Conservation (phyloP, 2,329 filamentous ascomycete genomes). For the Pestalotiopsis sp. region DNA sequence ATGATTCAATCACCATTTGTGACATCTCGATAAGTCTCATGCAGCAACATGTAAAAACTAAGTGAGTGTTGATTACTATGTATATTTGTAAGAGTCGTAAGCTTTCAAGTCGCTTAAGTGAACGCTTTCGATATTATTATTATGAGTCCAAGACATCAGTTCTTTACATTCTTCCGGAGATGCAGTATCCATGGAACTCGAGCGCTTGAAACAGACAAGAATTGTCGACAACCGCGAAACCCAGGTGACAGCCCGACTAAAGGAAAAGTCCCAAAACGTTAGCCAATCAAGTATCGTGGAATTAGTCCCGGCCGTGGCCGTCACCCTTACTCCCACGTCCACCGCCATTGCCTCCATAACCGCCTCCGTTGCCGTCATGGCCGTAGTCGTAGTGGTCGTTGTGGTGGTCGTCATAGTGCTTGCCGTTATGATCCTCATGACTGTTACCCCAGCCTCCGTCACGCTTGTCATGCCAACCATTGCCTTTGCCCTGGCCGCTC, state of each 20-base stretch:
- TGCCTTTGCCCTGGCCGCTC: neutral
- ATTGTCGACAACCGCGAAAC: neutral
- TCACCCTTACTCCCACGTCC: no score
- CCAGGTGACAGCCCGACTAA: neutral
- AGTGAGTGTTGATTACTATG: neutral
- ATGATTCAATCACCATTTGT: neutral
- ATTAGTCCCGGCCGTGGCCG: neutral
- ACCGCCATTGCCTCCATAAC: no score
- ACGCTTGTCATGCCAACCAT: neutral
- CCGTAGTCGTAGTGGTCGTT: neutral
- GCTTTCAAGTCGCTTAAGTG: neutral
- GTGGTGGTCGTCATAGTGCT: neutral
- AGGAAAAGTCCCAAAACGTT: neutral
- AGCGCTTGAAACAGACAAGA: neutral
- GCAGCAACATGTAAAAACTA: neutral
- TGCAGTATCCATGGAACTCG: neutral
- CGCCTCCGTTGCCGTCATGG: neutral
- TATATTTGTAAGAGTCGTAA: neutral
- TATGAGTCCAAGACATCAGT: neutral
- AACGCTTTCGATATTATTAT: neutral
- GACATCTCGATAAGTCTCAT: neutral
- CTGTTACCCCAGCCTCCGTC: neutral
- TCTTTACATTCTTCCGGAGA: neutral
- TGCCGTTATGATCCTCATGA: neutral
- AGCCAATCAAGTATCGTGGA: neutral